phyloP scores from a whole-genome alignment of 139 green algal species.

The Haematococcus lacustris region DNA sequence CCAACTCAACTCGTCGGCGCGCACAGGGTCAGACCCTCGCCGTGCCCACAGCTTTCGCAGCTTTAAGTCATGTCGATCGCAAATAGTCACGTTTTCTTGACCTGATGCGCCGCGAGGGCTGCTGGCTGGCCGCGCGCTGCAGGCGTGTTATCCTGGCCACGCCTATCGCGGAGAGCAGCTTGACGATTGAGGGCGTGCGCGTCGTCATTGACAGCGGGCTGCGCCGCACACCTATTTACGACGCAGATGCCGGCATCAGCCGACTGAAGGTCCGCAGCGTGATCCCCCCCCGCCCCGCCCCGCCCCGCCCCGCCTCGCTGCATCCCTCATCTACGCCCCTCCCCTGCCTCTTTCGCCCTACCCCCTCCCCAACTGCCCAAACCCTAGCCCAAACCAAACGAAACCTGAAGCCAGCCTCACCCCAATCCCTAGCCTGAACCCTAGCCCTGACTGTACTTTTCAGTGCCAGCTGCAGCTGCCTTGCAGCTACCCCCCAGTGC shows the following conservation, averaged over 20 bases:
- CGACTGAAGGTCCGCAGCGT: conserved; percentile 5
- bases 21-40: neutral
- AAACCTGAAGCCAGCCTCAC: neutral
- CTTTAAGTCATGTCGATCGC: neutral
- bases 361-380: no score
- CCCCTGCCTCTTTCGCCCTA: no score
- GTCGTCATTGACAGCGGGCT: conserved; percentile 63
- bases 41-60: neutral
- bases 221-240: conserved; percentile 26
- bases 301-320: no score
- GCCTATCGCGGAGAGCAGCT: conserved; percentile 49
- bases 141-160: conserved; percentile 57
- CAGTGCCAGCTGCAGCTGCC: neutral
- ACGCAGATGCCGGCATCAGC: conserved; percentile 28
- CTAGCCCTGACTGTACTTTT: neutral
- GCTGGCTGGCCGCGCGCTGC: neutral
- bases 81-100: neutral
- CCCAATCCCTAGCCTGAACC: neutral
- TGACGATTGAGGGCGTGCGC: conserved; percentile 60
- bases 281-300: no score
- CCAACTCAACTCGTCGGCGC: no score
- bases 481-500: neutral
- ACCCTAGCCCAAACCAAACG: no score
- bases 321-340: no score
- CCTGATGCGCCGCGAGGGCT: neutral